Percentiles rank a stretch among this genome's conserved stretches.
phyloP scores from a whole-genome alignment of 2,329 filamentous ascomycete genomes.

The Lomentospora prolificans region DNA sequence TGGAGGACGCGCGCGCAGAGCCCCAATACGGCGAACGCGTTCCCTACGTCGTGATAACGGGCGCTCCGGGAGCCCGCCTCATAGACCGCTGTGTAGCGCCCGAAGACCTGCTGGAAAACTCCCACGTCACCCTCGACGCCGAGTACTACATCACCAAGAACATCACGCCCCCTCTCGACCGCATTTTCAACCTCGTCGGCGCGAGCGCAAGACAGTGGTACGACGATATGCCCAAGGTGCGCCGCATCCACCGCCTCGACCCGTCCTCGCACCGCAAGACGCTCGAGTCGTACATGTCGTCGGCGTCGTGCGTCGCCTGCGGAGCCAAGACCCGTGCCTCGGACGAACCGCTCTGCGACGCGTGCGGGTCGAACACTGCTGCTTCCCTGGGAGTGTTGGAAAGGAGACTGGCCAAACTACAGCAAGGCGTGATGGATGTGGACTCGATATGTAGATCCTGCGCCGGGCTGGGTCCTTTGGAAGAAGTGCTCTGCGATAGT shows the following conservation, averaged over 20 bases:
- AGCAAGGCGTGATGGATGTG: slow-evolving; percentile 55
- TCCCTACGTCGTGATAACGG: slow-evolving; percentile 86
- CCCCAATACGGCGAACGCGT: slow-evolving; percentile 93
- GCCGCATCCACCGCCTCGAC: slow-evolving; percentile 44
- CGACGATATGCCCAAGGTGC: slow-evolving; percentile 90
- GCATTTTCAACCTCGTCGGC: slow-evolving; percentile 93
- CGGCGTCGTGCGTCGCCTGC: slow-evolving; percentile 71
- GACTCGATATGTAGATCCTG: slow-evolving; percentile 71
- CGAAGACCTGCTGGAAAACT: slow-evolving; percentile 67
- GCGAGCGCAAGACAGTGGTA: slow-evolving; percentile 89
- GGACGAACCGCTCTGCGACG: slow-evolving; percentile 39
- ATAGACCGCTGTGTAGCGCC: slow-evolving; percentile 86
- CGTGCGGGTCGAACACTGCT: slow-evolving; percentile 45
- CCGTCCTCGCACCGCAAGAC: slow-evolving; percentile 36
- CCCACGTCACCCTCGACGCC: slow-evolving; percentile 73
- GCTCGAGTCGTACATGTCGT: slow-evolving; percentile 88
- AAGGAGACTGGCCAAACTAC: slow-evolving; percentile 48
- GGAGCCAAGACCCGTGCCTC: slow-evolving; percentile 36
- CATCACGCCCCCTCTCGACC: slow-evolving; percentile 84
- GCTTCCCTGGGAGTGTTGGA: slow-evolving; percentile 56
- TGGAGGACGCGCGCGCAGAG: slow-evolving; percentile 74
- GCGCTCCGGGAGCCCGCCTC: slow-evolving; percentile 74
- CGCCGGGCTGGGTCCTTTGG: slow-evolving; percentile 59
- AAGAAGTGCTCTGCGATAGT: slow-evolving; percentile 79
- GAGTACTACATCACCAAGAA: slow-evolving; percentile 98